Evolutionary conservation across 2,329 filamentous ascomycete genomes (phyloP).

Genomic region (Epichloe sp.): DNA sequence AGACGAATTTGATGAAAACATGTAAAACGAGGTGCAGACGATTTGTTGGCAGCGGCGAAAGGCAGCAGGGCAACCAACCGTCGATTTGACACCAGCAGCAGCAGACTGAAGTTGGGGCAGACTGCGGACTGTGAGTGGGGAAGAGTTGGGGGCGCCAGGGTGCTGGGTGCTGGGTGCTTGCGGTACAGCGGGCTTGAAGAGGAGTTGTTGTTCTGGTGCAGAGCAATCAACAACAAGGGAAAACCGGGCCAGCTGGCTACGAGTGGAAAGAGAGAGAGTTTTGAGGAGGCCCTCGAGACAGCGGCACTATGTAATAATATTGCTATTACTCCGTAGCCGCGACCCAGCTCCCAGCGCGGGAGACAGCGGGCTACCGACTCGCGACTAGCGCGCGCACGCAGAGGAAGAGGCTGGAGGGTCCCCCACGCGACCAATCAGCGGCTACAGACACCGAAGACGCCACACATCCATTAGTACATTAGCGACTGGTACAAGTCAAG

Average conservation of each 20-base stretch:
- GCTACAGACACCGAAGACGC: slow-evolving; percentile 10
- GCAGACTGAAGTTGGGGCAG: not conserved
- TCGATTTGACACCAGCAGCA: not conserved
- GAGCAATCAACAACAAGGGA: not conserved
- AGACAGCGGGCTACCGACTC: slow-evolving; percentile 7
- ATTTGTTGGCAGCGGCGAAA: slow-evolving; percentile 6
- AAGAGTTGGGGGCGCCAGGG: not conserved
- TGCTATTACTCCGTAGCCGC: not conserved
- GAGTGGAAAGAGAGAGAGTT: slow-evolving; percentile 1
- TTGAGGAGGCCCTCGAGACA: not conserved
- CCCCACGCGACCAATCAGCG: slow-evolving; percentile 19
- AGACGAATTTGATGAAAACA: slow-evolving; percentile 29
- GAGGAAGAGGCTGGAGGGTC: slow-evolving; percentile 7
- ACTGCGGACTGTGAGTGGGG: not conserved
- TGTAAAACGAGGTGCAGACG: slow-evolving; percentile 24
- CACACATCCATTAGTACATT: slow-evolving; percentile 11
- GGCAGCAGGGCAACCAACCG: not conserved
- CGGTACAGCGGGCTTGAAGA: not conserved
- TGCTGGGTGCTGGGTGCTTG: not conserved
- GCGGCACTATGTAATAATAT: not conserved
- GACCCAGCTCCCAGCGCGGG: not conserved
- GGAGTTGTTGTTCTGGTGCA: not conserved
- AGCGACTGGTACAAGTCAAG: not conserved
- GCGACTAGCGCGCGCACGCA: not conserved
- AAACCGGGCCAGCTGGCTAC: not conserved